Evolutionary conservation across 352 stramenopile species (phyloP), one percentile per base, ranked within the genome.

Genomic region (Phytophthora niederhauseri): DNA sequence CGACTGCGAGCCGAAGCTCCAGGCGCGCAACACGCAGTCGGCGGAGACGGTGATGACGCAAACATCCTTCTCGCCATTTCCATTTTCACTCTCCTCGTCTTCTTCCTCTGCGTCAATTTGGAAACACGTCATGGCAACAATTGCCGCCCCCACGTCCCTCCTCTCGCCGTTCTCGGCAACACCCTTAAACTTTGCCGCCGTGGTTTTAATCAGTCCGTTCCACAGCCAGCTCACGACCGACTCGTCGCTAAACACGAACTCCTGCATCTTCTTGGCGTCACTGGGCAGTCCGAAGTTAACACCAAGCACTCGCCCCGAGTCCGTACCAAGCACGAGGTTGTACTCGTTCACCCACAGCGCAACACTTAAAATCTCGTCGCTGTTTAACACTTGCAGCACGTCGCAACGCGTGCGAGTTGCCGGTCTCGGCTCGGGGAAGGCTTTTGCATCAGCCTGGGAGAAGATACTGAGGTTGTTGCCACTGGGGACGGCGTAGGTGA

Each of bases 281-380:
- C 64, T 64, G 0, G 86, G 84, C 0, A 92, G 70, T 3, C 84
- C 84, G 59, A 92, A 91, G 45, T 93, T 93, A 31, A 93, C 80
- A 12, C 82, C 86, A 3, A 94, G 48, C 14, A 92, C 78, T 22
- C 80, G 81, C 0, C 86, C 86, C 0, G 72, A 52, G 66, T 93
- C 83, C 2, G 81, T 88, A 11, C 82, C 84, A 20, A 94, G 54
- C 19, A 91, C 80, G 19, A 92, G 31, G 55, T 94, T 92, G 66
- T 87, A 92, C 70, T 92, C 86, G 52, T 94, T 91, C 17, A 92
- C 70, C 86, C 86, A 92, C 12, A 90, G 57, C 26, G 80, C 84
- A 19, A 82, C 81, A 1, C 81, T 87, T 52, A 94, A 70, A 50
- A 89, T 79, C 36, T 94, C 83, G 30, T 91, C 73, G 6, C 71